These are phyloP conservation scores for Rhodotorula sphaerocarpa DNA, from an alignment of 768 basidiomycete species.

Conservation along the genomic window DNA sequence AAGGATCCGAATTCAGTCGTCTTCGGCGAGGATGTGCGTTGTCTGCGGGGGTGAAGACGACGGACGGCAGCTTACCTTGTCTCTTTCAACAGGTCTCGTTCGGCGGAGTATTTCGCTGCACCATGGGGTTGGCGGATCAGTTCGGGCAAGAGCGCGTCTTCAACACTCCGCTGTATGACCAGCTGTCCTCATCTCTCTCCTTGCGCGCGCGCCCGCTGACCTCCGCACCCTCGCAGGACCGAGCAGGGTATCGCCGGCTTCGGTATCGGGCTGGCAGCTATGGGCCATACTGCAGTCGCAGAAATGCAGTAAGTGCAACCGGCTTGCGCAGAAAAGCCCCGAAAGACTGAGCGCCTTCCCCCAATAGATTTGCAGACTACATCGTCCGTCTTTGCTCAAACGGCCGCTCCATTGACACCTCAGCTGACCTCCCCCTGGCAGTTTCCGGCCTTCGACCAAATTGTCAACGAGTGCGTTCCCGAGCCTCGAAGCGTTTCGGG, in stretches of 20 bases:
- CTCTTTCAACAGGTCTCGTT: constrained; percentile 72
- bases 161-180: constrained; percentile 64
- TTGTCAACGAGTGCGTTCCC: constrained; percentile 65
- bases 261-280: constrained; percentile 79
- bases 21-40: constrained; percentile 53
- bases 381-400: constrained; percentile 6
- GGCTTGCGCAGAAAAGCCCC: accelerated
- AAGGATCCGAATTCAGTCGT: constrained; percentile 82
- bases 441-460: constrained; percentile 89
- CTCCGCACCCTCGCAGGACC: constrained; percentile 18
- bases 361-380: constrained; percentile 41
- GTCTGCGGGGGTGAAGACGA: too few species aligned
- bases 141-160: constrained; percentile 74
- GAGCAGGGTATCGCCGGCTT: constrained; percentile 79
- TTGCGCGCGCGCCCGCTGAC: background rate
- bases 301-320: constrained; percentile 54
- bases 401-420: background rate
- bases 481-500: constrained; percentile 54
- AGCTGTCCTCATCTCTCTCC: background rate
- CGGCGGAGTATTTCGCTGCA: constrained; percentile 74
- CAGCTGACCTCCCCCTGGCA: background rate
- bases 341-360: background rate
- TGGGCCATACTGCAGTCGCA: constrained; percentile 90
- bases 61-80: too few species aligned
- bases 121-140: constrained; percentile 22